Evolutionary conservation across 768 basidiomycete species (phyloP), one percentile per base, ranked within the genome.

Genomic region (Rhodotorula babjevae): DNA sequence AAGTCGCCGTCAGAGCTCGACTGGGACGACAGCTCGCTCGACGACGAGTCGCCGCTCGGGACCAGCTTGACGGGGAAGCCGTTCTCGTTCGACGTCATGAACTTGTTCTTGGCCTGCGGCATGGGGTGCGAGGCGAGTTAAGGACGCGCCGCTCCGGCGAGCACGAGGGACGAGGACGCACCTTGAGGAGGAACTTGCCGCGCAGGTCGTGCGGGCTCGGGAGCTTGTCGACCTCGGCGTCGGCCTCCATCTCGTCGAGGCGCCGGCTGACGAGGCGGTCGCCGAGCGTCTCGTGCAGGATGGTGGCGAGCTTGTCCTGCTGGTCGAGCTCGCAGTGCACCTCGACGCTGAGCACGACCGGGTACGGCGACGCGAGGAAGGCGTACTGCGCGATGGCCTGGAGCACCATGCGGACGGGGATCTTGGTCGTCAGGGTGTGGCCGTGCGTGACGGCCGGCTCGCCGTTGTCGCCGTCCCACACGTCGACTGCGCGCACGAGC

Each of bases 271-370:
- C 82, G 40, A 90, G 81, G 15, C 82, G 81, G 10, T 84, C 82
- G 2, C 87, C 87, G 76, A 90, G 87, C 25, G 84, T 84, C 27
- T 86, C 84, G 57, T 79, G 81, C 87, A 98, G 87, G 77, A 94
- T 92, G 5, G 84, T 78, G 0, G 87, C 93, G 23, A 96, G 84
- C 79, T 84, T 84, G 50, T 90, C 89, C 80, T 98, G 94, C 79
- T 93, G 91, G 40, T 84, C 81, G 25, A 92, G 68, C 0, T 86
- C 83, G 80, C 92, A 95, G 78, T 95, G 93, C 2, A 94, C 86
- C 82, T 98, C 94, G 21, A 93, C 91, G 5, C 92, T 94, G 66
- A 98, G 89, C 78, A 98, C 87, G 79, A 98, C 84, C 2, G 94
- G 94, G 78, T 93, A 96, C 0, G 91, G 91, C 1, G 92, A 94